phyloP scores from a whole-genome alignment of 306 rosid species.

The Comarum palustre region DNA sequence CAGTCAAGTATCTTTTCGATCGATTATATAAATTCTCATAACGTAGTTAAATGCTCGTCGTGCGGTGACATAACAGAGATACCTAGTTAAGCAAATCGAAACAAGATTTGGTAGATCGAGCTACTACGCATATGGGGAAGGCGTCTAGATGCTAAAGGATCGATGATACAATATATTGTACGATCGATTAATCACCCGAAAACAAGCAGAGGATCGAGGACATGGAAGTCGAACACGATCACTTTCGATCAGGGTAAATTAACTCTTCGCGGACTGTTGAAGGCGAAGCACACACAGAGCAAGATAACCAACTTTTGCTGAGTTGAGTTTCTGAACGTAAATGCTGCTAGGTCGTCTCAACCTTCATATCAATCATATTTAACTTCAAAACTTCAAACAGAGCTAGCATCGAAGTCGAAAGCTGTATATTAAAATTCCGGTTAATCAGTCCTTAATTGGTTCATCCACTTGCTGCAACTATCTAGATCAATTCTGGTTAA shows the following conservation, averaged over 20 bases:
- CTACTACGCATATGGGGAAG: not conserved
- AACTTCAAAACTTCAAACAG: not conserved
- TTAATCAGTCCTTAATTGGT: not conserved
- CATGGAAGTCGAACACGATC: not conserved
- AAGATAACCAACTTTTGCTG: not conserved
- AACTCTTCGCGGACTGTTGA: not conserved
- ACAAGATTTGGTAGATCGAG: not conserved
- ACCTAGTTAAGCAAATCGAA: too few species aligned
- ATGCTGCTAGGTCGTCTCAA: not conserved
- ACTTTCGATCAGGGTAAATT: not conserved
- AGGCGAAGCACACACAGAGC: not conserved
- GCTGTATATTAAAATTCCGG: not conserved
- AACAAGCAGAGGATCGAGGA: not conserved
- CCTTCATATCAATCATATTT: not conserved
- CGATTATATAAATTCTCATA: not conserved
- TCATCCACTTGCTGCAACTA: not conserved
- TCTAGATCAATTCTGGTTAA: not conserved
- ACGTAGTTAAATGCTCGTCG: too few species aligned
- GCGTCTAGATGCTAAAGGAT: not conserved
- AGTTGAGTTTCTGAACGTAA: not conserved
- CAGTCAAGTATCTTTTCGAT: not conserved
- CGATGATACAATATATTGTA: not conserved
- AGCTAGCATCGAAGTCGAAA: not conserved
- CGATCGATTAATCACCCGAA: not conserved
- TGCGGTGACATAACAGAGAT: too few species aligned